A percentile compares a stretch with the other conserved stretches of the same genome.
Evolutionary conservation across 768 basidiomycete species (phyloP).

Genomic region (Thelephora ganbajun): DNA sequence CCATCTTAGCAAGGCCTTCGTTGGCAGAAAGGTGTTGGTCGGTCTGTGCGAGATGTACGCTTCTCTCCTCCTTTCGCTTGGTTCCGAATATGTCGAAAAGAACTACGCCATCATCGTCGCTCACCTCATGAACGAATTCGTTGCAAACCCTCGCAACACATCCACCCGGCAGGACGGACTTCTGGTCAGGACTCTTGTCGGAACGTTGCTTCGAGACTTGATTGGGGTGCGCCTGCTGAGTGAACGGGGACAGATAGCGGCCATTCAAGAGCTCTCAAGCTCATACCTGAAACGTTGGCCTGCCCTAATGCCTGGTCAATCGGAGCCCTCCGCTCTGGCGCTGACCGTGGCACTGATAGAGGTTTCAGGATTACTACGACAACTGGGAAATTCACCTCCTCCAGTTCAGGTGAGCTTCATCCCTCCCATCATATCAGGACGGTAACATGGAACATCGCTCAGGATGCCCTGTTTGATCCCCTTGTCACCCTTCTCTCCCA

Average conservation of each 20-base stretch:
- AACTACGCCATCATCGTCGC: constrained; percentile 70
- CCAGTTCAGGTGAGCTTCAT: constrained; percentile 54
- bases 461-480: constrained; percentile 76
- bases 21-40: constrained; percentile 59
- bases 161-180: constrained; percentile 61
- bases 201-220: constrained; percentile 69
- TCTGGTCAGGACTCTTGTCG: constrained; percentile 57
- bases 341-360: constrained; percentile 70
- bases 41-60: constrained; percentile 86
- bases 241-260: constrained; percentile 87
- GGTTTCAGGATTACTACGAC: constrained; percentile 72
- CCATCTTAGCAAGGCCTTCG: constrained; percentile 64
- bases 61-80: constrained; percentile 62
- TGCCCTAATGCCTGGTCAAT: constrained; percentile 78
- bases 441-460: neutral
- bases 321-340: constrained; percentile 49
- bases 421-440: neutral
- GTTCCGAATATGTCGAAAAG: constrained; percentile 61
- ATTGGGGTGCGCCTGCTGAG: constrained; percentile 81
- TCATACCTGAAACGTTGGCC: constrained; percentile 87
- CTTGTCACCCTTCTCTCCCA: constrained; percentile 76
- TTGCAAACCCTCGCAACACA: constrained; percentile 40
- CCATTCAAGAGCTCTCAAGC: constrained; percentile 75
- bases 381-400: constrained; percentile 84
- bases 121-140: constrained; percentile 71